Conservation (phyloP, 495 filamentous ascomycete genomes). For the Oidiodendron maius region DNA sequence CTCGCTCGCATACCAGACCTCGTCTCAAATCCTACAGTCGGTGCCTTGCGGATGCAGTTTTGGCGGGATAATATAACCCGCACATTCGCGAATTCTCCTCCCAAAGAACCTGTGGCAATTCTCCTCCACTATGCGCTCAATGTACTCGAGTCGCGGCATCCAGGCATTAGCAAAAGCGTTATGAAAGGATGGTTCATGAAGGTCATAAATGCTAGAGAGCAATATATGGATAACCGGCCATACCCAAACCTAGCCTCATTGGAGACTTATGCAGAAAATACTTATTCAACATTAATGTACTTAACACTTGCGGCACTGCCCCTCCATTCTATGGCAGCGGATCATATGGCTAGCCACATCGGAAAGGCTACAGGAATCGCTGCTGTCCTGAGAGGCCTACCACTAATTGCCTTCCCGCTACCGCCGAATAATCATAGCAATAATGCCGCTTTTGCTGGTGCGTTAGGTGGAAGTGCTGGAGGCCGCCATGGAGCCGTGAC, state of each 20-base stretch:
- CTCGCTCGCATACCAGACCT: slow-evolving; percentile 82
- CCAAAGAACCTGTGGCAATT: slow-evolving; percentile 87
- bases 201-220: slow-evolving; percentile 72
- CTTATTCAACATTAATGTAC: slow-evolving; percentile 91
- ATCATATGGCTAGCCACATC: slow-evolving; percentile 90
- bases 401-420: slow-evolving; percentile 72
- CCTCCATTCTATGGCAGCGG: slow-evolving; percentile 72
- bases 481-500: slow-evolving; percentile 59
- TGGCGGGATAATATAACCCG: slow-evolving; percentile 81
- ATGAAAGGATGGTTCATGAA: slow-evolving; percentile 78
- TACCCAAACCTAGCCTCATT: slow-evolving; percentile 67
- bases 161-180: slow-evolving; percentile 48
- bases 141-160: slow-evolving; percentile 48
- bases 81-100: slow-evolving; percentile 63
- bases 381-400: slow-evolving; percentile 76
- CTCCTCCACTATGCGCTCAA: slow-evolving; percentile 66
- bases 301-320: slow-evolving; percentile 73
- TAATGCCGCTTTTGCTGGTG: slow-evolving; percentile 29
- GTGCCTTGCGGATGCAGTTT: slow-evolving; percentile 85
- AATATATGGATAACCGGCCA: slow-evolving; percentile 76
- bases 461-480: slow-evolving; percentile 25
- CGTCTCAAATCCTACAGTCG: slow-evolving; percentile 74
- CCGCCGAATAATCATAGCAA: slow-evolving; percentile 50
- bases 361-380: slow-evolving; percentile 89
- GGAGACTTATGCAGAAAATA: slow-evolving; percentile 87